Evolutionary conservation across 306 rosid species (phyloP).

Genomic region (Herpetospermum pedunculosum): DNA sequence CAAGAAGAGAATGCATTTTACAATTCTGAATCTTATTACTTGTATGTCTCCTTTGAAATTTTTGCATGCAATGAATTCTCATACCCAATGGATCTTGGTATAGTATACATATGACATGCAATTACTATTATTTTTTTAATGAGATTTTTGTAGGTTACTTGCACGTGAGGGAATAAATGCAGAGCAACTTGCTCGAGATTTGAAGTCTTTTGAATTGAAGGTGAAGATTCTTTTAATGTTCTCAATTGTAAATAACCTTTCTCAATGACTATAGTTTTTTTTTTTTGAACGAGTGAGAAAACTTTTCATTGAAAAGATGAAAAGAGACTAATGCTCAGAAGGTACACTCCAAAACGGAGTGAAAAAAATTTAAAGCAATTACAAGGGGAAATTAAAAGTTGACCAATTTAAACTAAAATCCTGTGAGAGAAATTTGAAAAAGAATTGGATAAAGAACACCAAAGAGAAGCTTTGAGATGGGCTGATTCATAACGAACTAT

Average conservation of each 20-base stretch:
- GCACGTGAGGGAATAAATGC: constrained; percentile 98
- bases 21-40: background rate
- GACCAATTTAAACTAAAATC: too few species aligned
- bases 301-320: too few species aligned
- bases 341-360: too few species aligned
- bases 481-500: too few species aligned
- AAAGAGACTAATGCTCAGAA: too few species aligned
- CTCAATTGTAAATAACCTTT: background rate
- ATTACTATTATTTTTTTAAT: background rate
- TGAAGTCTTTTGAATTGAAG: constrained; percentile 95
- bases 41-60: background rate
- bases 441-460: too few species aligned
- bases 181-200: constrained; percentile 96
- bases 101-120: background rate
- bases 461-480: too few species aligned
- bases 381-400: too few species aligned
- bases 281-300: too few species aligned
- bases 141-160: constrained; percentile 56
- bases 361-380: too few species aligned
- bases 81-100: background rate
- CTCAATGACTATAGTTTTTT: too few species aligned
- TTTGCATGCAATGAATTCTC: background rate
- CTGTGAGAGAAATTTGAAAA: too few species aligned
- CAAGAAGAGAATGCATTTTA: background rate
- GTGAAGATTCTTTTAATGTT: constrained; percentile 17